Base-by-base conservation (phyloP, 1,284 basidiomycete genomes). In the Leccinum pallidistipes region DNA sequence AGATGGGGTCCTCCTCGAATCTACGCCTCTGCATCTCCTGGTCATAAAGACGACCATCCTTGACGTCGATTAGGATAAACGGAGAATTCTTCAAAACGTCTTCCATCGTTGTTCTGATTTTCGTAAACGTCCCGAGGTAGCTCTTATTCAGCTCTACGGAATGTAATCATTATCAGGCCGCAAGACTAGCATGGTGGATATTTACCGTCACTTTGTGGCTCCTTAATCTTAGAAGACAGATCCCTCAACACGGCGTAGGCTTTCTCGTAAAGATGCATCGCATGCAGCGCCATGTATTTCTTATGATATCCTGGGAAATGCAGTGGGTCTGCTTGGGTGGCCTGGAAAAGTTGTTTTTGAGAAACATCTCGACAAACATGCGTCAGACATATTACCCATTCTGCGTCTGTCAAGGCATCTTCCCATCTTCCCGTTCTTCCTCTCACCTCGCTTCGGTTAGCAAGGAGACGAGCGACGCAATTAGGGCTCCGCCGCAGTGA, bases 41-140 rank as follows among this genome's bases (percentile, higher is more conserved):
- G 18, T 65, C 34, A 14, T 27, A 65, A 29, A 67, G 65, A 34
- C 14, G 36, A 4, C 67, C 62, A 8, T 55, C 43, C 11, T 38
- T 7, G 6, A 58, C 58, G 6, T 60, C 7, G 40, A 69, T 67
- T n/a, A 67, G 54, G 12, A 66, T 27, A 18, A 60, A 59, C 5
- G 65, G 57, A n/a, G 62, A 11, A 49, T 52, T 29, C 53, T n/a
- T 3, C 6, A 10, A 34, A 45, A 2, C n/a, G 49, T 59, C 34
- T 52, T 16, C 14, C n/a, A 43, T 8, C 9, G n/a, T 43, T 5
- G n/a, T 43, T 43, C 40, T 18, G n/a, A 43, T 43, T 43, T 5
- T 43, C 9, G 40, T 27, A 5, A 12, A 43, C 0, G n/a, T 43
- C 40, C n/a, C 5, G n/a, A 12, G 11, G 24, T 64, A 49, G 38